Conservation (phyloP, 2,329 filamentous ascomycete genomes). For the Pseudomassariella vexata region DNA sequence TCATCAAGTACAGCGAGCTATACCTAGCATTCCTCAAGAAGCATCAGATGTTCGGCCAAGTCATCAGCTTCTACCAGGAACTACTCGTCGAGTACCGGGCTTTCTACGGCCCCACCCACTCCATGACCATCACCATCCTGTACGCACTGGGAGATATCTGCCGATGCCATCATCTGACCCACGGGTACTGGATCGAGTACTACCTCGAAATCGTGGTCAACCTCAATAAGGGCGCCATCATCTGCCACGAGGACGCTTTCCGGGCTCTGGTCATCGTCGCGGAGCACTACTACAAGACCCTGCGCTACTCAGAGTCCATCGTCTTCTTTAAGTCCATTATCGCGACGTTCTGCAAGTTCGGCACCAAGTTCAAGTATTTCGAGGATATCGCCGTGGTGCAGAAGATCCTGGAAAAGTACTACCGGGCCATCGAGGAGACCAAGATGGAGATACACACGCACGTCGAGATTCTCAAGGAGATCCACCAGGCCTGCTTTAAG, state of each 20-base stretch:
- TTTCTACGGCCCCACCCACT: conserved; percentile 26
- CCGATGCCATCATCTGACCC: background rate
- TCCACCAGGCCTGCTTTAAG: too few species aligned
- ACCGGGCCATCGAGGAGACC: conserved; percentile 23
- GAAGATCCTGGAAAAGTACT: conserved; percentile 21
- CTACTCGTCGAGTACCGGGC: conserved; percentile 28
- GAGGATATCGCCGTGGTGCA: conserved; percentile 24
- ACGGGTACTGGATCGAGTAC: conserved; percentile 23
- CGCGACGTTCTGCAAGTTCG: too few species aligned
- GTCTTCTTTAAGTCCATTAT: too few species aligned
- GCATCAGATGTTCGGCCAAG: conserved; percentile 22
- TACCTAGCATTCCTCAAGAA: conserved; percentile 24
- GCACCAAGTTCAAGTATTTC: conserved; percentile 24
- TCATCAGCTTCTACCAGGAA: conserved; percentile 31
- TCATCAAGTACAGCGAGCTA: conserved; percentile 12
- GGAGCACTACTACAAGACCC: conserved; percentile 23
- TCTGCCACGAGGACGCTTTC: conserved; percentile 28
- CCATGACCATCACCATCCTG: conserved; percentile 28
- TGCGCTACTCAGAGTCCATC: too few species aligned
- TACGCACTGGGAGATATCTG: conserved; percentile 28
- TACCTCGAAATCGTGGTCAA: conserved; percentile 28
- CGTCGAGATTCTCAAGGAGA: conserved; percentile 26
- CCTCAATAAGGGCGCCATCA: conserved; percentile 28
- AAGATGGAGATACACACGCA: conserved; percentile 26
- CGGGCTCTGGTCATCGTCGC: conserved; percentile 30